Evolutionary conservation across 495 filamentous ascomycete genomes (phyloP).

Genomic region (Hypoxylon crocopeplum): DNA sequence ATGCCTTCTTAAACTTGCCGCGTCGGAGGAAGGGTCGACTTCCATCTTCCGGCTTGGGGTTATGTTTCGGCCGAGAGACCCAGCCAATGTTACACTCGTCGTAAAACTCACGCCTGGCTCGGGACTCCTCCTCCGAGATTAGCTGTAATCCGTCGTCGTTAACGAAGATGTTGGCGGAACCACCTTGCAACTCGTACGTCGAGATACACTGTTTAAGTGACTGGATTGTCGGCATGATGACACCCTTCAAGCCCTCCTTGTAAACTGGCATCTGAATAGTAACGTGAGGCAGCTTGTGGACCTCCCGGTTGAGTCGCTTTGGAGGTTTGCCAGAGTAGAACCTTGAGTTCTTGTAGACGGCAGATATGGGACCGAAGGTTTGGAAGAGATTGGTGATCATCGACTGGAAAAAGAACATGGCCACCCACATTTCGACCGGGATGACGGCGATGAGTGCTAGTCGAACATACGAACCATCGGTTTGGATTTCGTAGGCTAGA

Average conservation of each 20-base stretch:
- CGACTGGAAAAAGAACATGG: slow-evolving; percentile 69
- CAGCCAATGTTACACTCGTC: slow-evolving; percentile 68
- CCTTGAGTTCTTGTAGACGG: slow-evolving; percentile 63
- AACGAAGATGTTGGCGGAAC: slow-evolving; percentile 73
- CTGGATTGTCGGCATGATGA: slow-evolving; percentile 67
- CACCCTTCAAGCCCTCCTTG: slow-evolving; percentile 70
- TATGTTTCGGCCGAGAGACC: slow-evolving; percentile 66
- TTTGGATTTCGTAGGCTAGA: slow-evolving; percentile 58
- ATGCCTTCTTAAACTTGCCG: slow-evolving; percentile 78
- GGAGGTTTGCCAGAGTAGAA: slow-evolving; percentile 66
- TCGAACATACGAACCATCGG: slow-evolving; percentile 57
- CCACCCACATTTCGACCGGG: slow-evolving; percentile 62
- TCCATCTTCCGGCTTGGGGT: slow-evolving; percentile 52
- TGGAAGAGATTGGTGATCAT: slow-evolving; percentile 63
- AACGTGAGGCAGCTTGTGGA: slow-evolving; percentile 64
- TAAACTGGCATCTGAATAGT: slow-evolving; percentile 81
- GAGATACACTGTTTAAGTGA: slow-evolving; percentile 70
- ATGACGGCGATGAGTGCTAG: slow-evolving; percentile 54
- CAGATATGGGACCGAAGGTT: slow-evolving; percentile 64
- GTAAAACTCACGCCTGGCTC: slow-evolving; percentile 67
- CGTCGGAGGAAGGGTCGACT: slow-evolving; percentile 58
- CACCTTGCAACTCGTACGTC: slow-evolving; percentile 72
- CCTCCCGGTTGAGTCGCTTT: slow-evolving; percentile 52
- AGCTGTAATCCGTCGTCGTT: slow-evolving; percentile 75
- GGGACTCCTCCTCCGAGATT: slow-evolving; percentile 60